These are phyloP conservation scores for Phytophthora pseudosyringae DNA, from an alignment of 352 stramenopile species.

Conservation along the genomic window DNA sequence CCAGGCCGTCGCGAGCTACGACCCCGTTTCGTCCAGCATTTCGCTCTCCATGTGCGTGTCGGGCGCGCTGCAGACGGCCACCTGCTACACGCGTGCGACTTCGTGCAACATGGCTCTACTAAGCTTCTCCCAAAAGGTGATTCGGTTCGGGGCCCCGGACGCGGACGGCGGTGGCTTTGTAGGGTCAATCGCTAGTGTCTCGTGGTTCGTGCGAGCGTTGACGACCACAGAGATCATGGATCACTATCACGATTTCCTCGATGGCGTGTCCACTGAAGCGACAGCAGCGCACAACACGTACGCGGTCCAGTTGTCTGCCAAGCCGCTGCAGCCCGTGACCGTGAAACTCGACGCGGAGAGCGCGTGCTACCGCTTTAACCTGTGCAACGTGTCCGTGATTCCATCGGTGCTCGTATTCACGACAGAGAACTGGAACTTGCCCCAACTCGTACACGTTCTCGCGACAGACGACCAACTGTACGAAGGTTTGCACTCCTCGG, in stretches of 20 bases:
- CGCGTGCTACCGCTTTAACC: slow-evolving; percentile 73
- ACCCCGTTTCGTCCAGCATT: slow-evolving; percentile 49
- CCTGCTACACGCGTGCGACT: slow-evolving; percentile 13
- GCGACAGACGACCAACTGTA: slow-evolving; percentile 69
- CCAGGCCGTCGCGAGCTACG: slow-evolving; percentile 66
- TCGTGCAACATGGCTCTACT: slow-evolving; percentile 53
- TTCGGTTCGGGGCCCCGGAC: slow-evolving; percentile 20
- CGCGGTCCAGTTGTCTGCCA: slow-evolving; percentile 48
- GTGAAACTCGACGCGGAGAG: slow-evolving; percentile 58
- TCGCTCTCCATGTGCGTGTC: slow-evolving; percentile 45
- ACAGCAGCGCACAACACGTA: slow-evolving; percentile 62
- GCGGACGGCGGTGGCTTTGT: slow-evolving; percentile 41
- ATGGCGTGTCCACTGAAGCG: slow-evolving; percentile 18
- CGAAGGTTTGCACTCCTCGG: slow-evolving; percentile 47
- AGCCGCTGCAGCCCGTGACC: slow-evolving; percentile 52
- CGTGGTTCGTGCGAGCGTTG: slow-evolving; percentile 62
- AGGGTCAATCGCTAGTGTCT: slow-evolving; percentile 49
- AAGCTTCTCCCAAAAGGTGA: slow-evolving; percentile 41
- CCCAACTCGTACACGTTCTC: slow-evolving; percentile 49
- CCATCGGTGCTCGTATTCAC: slow-evolving; percentile 50
- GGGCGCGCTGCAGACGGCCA: slow-evolving; percentile 1
- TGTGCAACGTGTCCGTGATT: slow-evolving; percentile 67
- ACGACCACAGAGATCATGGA: slow-evolving; percentile 51
- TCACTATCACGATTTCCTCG: slow-evolving; percentile 74
- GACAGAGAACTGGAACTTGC: slow-evolving; percentile 50